Percentiles rank a stretch among this genome's conserved stretches.
phyloP scores from a whole-genome alignment of 2,329 filamentous ascomycete species.

The Ophioceras dolichostomum region DNA sequence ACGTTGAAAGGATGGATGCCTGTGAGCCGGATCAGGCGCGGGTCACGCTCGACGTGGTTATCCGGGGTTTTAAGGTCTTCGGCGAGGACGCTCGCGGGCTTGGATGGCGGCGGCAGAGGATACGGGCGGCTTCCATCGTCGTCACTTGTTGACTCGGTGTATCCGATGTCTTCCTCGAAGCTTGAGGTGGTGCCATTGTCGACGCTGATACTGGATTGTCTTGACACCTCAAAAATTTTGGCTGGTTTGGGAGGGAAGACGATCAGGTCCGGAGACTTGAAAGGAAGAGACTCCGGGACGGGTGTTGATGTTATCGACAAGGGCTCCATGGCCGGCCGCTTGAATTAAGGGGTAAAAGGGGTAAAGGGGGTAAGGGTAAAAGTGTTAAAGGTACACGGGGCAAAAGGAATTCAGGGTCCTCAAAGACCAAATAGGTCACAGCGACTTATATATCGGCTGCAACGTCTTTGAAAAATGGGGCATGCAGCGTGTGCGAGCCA shows the following conservation, averaged over 20 bases:
- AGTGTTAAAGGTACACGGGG: too few relatives aligned
- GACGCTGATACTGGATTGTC: slow-evolving; percentile 13
- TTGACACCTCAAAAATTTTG: slow-evolving; percentile 3
- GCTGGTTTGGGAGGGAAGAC: slow-evolving; percentile 6
- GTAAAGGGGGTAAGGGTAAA: too few relatives aligned
- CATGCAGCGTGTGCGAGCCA: too few relatives aligned
- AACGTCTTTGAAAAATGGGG: too few relatives aligned
- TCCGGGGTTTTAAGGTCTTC: slow-evolving; percentile 78
- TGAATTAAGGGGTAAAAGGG: too few relatives aligned
- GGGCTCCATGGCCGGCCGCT: slow-evolving; percentile 3
- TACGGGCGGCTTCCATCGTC: slow-evolving; percentile 23
- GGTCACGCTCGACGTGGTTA: slow-evolving; percentile 65
- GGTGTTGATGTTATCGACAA: not conserved
- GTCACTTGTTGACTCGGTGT: not conserved
- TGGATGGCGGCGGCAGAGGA: slow-evolving; percentile 56
- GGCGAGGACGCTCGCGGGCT: slow-evolving; percentile 50
- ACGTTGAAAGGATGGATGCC: slow-evolving; percentile 87
- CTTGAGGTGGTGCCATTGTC: slow-evolving; percentile 12
- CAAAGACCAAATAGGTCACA: too few relatives aligned
- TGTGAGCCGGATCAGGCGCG: slow-evolving; percentile 72
- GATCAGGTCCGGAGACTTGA: not conserved
- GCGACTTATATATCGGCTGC: too few relatives aligned
- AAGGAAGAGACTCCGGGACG: not conserved
- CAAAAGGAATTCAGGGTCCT: too few relatives aligned
- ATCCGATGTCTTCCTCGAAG: not conserved